Percentiles rank a stretch among this genome's conserved stretches.
These are phyloP conservation scores for Alternaria postmessia DNA, from an alignment of 2,329 filamentous ascomycete genomes.

Conservation along the genomic window DNA sequence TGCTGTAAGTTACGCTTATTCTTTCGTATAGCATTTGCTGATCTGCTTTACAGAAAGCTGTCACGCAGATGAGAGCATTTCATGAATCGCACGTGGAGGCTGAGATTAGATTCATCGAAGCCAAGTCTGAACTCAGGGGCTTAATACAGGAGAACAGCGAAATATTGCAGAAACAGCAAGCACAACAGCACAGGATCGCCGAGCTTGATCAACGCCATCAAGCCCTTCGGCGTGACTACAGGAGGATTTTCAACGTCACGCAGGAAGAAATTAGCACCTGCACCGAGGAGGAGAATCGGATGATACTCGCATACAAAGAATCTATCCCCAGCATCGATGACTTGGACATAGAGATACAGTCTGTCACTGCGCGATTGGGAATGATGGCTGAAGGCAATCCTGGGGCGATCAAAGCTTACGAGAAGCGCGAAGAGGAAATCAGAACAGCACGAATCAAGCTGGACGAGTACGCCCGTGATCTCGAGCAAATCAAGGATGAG, in stretches of 20 bases:
- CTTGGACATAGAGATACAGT: constrained; percentile 76
- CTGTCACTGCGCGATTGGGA: constrained; percentile 77
- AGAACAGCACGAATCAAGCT: constrained; percentile 68
- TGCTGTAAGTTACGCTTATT: constrained; percentile 53
- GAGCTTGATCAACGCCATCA: constrained; percentile 26
- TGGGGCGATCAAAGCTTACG: constrained; percentile 76
- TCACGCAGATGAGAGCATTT: constrained; percentile 68
- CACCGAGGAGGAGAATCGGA: constrained; percentile 35
- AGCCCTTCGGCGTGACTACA: constrained; percentile 19
- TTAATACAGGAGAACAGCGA: constrained; percentile 69
- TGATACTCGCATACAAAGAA: constrained; percentile 30
- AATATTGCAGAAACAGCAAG: constrained; percentile 47
- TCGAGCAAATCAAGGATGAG: constrained; percentile 63
- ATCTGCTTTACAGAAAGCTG: constrained; percentile 57
- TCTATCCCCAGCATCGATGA: constrained; percentile 57
- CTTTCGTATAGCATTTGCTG: neutral
- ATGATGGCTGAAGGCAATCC: constrained; percentile 81
- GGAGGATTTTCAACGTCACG: constrained; percentile 25
- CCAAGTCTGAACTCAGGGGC: constrained; percentile 76
- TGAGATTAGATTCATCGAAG: constrained; percentile 78
- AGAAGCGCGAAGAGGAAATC: constrained; percentile 65
- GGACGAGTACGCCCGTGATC: constrained; percentile 61
- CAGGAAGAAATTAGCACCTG: constrained; percentile 27
- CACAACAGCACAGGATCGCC: constrained; percentile 24
- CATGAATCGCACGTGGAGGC: constrained; percentile 73